A percentile compares a stretch with the other conserved stretches of the same genome.
Evolutionary conservation across 1,284 basidiomycete species (phyloP).

Genomic region (Sporisorium scitamineum): DNA sequence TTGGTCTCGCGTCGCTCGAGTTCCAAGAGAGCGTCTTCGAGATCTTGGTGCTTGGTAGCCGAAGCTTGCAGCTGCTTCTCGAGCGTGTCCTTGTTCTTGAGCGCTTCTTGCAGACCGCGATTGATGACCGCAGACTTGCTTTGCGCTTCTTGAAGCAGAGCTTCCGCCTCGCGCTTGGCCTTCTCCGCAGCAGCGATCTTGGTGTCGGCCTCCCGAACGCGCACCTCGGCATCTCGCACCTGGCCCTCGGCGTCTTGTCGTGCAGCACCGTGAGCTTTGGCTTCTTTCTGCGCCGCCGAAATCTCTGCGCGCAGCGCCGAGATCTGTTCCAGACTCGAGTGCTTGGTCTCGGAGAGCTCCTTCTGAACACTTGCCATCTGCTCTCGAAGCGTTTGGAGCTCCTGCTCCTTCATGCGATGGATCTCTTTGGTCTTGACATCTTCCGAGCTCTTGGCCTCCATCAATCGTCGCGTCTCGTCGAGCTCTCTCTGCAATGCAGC

Average conservation of each 20-base stretch:
- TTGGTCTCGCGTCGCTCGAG: conserved; percentile 51
- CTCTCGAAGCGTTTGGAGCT: conserved; percentile 80
- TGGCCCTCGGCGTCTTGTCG: conserved; percentile 35
- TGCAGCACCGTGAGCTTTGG: conserved; percentile 31
- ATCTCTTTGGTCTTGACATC: conserved; percentile 85
- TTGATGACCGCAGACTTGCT: conserved; percentile 63
- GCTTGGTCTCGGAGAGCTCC: conserved; percentile 62
- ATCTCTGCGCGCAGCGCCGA: conserved; percentile 69
- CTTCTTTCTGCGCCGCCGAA: conserved; percentile 67
- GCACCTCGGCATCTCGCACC: conserved; percentile 30
- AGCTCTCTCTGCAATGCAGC: conserved; percentile 82
- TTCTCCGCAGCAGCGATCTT: conserved; percentile 78
- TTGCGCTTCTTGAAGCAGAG: conserved; percentile 83
- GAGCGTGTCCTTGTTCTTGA: conserved; percentile 69
- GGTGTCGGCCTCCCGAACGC: conserved; percentile 72
- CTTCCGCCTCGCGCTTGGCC: conserved; percentile 78
- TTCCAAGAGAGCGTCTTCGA: conserved; percentile 61
- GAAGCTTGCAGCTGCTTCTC: conserved; percentile 81
- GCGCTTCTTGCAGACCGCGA: conserved; percentile 42
- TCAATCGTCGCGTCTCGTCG: conserved; percentile 79
- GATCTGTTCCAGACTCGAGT: conserved; percentile 63
- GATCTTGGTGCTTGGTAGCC: conserved; percentile 70
- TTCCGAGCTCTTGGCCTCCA: conserved; percentile 87
- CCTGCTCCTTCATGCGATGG: conserved; percentile 87
- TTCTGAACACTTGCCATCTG: conserved; percentile 73